These are phyloP conservation scores for Melanomma pulvis-pyrius DNA, from an alignment of 495 filamentous ascomycete species.

Conservation along the genomic window DNA sequence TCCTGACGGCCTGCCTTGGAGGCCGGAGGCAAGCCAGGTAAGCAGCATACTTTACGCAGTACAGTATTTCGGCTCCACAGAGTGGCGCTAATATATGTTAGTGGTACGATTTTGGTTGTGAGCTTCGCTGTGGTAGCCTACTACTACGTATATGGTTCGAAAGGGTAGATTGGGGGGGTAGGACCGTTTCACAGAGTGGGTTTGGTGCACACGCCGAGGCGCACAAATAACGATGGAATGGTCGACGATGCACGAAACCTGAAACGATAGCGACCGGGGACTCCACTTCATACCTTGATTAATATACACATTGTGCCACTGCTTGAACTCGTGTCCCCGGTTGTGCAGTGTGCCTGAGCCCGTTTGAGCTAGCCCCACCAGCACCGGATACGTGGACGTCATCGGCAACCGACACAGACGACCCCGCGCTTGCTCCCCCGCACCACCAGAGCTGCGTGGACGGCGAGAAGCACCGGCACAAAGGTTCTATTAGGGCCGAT, in stretches of 20 bases:
- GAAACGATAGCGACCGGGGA: background rate
- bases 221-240: background rate
- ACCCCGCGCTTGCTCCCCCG: no score
- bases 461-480: no score
- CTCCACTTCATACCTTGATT: background rate
- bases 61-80: background rate
- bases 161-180: background rate
- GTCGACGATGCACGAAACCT: background rate
- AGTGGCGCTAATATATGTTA: background rate
- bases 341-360: no score
- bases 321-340: no score
- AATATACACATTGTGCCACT: no score
- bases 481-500: no score
- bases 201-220: background rate
- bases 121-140: conserved; percentile 4
- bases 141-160: background rate
- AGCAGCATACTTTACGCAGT: background rate
- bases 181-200: background rate
- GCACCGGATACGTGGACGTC: no score
- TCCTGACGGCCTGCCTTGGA: conserved; percentile 6
- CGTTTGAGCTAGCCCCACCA: no score
- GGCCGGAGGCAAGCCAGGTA: conserved; percentile 7
- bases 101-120: conserved; percentile 5
- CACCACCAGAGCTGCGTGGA: no score
- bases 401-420: no score